Base-by-base conservation (phyloP, 148 eudicot genomes). In the Arctostaphylos glauca region DNA sequence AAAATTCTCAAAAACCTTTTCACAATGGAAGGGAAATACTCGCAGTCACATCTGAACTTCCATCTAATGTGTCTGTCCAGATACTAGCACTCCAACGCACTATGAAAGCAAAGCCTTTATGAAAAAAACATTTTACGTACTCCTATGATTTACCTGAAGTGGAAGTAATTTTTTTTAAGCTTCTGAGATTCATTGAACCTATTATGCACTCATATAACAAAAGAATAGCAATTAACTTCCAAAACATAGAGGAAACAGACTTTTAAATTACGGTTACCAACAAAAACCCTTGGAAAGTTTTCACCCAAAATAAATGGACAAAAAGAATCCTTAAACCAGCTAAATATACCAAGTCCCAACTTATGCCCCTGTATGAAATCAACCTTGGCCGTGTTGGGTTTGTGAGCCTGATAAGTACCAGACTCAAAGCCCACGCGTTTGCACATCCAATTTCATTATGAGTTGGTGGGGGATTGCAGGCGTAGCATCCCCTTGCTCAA, bases 221-320 rank as follows among this genome's bases (percentile, higher is more conserved):
- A 52, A 52, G 54, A 52, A 44, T 72, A 44, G 19, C 18, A 23
- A 43, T 15, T 44, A 72, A 44, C 21, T 46, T 6, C 50, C 18
- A 18, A 23, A 31, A 44, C 50, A 31, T 9, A 38, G 53, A 54
- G 19, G 6, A 25, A 53, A 54, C 16, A 41, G 6, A 77, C 25
- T 77, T 6, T 10, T 5, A 25, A 52, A 25, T 31, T 54, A 53
- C 5, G 0, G 13, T 5, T 5, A 53, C 21, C 47, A 38, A 44
- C n/a, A 58, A 78, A 56, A 58, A 9, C 31, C 7, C 13, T 78
- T 0, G 81, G 31, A 78, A 55, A 55, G 21, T 50, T 49, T 52
- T 41, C 80, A 78, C 53, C 52, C 21, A 49, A 1, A 54, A 53
- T 18, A 77, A 77, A 59, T 44, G 47, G 64, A 78, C n/a, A 78